Evolutionary conservation across 768 basidiomycete species (phyloP).

Genomic region (Mycena floridula): DNA sequence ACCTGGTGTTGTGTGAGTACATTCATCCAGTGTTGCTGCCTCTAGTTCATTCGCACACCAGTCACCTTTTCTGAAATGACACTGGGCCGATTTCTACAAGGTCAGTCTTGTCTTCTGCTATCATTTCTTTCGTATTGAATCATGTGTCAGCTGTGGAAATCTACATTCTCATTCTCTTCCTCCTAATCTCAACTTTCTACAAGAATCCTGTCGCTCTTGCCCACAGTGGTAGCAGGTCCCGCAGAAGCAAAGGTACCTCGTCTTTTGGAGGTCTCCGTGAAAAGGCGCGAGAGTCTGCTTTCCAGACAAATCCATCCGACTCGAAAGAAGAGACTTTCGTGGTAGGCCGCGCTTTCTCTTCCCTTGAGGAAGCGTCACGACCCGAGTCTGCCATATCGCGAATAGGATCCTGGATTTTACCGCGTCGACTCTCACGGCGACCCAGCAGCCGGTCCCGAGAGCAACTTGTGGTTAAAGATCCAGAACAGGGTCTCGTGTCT

Average conservation of each 20-base stretch:
- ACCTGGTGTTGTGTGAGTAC: conserved; percentile 51
- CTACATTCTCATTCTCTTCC: conserved; percentile 55
- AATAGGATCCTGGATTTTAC: neutral
- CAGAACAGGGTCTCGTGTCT: neutral
- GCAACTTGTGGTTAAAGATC: neutral
- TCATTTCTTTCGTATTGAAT: neutral
- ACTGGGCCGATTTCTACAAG: conserved; percentile 55
- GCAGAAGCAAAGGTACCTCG: conserved; percentile 8
- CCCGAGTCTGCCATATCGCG: neutral
- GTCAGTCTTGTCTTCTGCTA: neutral
- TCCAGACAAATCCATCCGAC: conserved; percentile 1
- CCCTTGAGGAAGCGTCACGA: neutral
- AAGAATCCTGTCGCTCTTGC: conserved; percentile 8
- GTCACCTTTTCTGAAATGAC: conserved; percentile 65
- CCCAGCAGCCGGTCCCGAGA: neutral
- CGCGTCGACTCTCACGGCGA: neutral
- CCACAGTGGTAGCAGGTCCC: conserved; percentile 1
- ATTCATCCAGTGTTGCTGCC: neutral
- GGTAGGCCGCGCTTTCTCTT: neutral
- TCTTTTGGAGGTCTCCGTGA: conserved; percentile 12
- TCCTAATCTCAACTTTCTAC: conserved; percentile 42
- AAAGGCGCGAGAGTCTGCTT: conserved; percentile 18
- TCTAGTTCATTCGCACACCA: conserved; percentile 17
- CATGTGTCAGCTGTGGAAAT: conserved; percentile 40
- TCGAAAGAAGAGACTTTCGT: neutral